Evolutionary conservation across 2,329 filamentous ascomycete genomes (phyloP), one percentile per base, ranked within the genome.

Genomic region (Colletotrichum sp.): DNA sequence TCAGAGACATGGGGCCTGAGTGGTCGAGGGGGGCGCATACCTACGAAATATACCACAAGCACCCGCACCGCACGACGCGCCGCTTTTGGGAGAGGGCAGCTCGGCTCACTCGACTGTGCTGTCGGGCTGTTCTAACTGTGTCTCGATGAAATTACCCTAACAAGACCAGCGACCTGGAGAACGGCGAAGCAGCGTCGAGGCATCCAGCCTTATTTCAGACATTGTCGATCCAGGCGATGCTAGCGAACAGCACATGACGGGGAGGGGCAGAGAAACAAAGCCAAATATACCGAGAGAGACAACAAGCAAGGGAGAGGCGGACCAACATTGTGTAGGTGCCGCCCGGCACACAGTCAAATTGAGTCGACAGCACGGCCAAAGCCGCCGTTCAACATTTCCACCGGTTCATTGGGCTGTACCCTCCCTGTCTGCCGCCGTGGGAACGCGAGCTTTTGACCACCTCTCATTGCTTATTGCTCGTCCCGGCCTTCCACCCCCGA

Each of bases 391-490:
- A 52, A 52, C 44, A 52, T 52, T 52, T 52, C 44, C 44, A 52
- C 44, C 39, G 39, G 39, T 52, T 52, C n/a, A 52, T 52, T 52
- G 44, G 44, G 44, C 57, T n/a, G 64, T 57, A 59, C 49, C 59
- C 73, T 76, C 73, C 64, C 74, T 76, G 70, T 65, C 70, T 69
- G 70, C 34, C 55, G 72, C 75, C 75, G 75, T 71, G 75, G 72
- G 62, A 76, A 76, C 65, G 75, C 49, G 62, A 75, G 75, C 71
- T 75, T 71, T 49, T 34, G 71, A 71, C 75, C 60, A 75, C 66
- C 44, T 71, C 71, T 59, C 15, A 59, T 75, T 76, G 75, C 75
- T 75, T 76, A 76, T 75, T 76, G 67, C 72, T 75, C 28, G 52
- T 28, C 32, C 57, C 52, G 71, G 66, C 66, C 26, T 12, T 71